Percentiles rank a stretch among this genome's conserved stretches.
phyloP scores from a whole-genome alignment of 208 protist species.

The Leishmania guyanensis region DNA sequence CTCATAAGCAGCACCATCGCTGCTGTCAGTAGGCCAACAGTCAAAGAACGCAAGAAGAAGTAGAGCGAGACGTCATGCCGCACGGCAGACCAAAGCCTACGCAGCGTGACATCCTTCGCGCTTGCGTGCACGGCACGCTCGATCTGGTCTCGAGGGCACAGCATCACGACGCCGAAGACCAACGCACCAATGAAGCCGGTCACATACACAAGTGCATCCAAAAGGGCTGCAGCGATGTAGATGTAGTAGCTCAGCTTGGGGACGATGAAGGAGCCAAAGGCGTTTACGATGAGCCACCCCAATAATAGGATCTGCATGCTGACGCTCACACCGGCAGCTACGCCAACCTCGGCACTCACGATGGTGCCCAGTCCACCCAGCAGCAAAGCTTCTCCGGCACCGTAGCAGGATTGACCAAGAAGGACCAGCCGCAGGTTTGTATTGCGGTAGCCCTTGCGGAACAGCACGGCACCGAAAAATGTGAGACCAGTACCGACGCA shows the following conservation, averaged over 20 bases:
- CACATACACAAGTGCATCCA: constrained; percentile 19
- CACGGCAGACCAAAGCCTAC: constrained; percentile 23
- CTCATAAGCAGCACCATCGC: constrained; percentile 24
- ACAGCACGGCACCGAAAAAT: constrained; percentile 6
- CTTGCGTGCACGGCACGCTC: constrained; percentile 27
- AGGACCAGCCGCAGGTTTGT: constrained; percentile 13
- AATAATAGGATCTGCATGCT: constrained; percentile 27
- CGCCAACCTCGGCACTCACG: constrained; percentile 34
- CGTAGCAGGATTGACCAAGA: constrained; percentile 29
- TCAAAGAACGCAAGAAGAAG: constrained; percentile 32
- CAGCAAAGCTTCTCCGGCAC: constrained; percentile 31
- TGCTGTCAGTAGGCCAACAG: constrained; percentile 31
- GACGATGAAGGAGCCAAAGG: constrained; percentile 21
- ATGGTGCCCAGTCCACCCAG: constrained; percentile 25
- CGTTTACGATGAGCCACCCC: constrained; percentile 35
- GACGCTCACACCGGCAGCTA: constrained; percentile 32
- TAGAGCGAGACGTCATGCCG: constrained; percentile 31
- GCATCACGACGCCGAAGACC: constrained; percentile 31
- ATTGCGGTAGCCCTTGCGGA: constrained; percentile 5
- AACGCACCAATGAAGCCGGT: constrained; percentile 16
- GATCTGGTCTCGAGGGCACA: constrained; percentile 32
- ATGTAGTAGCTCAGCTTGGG: constrained; percentile 33
- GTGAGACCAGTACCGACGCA: constrained; percentile 12
- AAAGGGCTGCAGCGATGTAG: constrained; percentile 25
- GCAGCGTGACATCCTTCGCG: constrained; percentile 16